These are phyloP conservation scores for Termitomyces sp. DNA, from an alignment of 768 basidiomycete species.

Conservation along the genomic window DNA sequence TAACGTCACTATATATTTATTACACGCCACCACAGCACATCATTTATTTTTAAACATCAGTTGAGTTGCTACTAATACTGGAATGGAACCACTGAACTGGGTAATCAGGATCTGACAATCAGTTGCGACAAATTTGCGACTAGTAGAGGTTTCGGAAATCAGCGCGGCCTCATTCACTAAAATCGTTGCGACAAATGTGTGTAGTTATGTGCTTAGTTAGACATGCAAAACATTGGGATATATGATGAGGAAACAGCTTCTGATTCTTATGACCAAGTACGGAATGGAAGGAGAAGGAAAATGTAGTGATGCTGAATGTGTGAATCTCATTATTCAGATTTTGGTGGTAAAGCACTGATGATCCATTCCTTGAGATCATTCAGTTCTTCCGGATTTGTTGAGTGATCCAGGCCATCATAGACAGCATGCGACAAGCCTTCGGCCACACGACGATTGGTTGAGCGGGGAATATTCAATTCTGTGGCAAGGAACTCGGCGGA, in stretches of 20 bases:
- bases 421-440: constrained; percentile 65
- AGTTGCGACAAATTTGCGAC: background rate
- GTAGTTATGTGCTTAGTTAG: background rate
- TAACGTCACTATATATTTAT: background rate
- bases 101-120: background rate
- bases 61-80: too few species aligned
- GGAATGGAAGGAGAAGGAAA: background rate
- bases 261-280: constrained; percentile 1
- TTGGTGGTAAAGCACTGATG: constrained; percentile 47
- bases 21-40: too few species aligned
- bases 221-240: background rate
- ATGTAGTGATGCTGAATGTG: background rate
- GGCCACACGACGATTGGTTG: constrained; percentile 31
- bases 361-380: constrained; percentile 72
- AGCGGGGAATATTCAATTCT: constrained; percentile 47
- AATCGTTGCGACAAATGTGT: background rate
- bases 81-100: too few species aligned
- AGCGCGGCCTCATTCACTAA: background rate
- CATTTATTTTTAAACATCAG: too few species aligned
- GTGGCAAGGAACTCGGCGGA: constrained; percentile 57
- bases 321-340: constrained; percentile 4
- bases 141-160: background rate
- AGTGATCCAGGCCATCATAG: constrained; percentile 69
- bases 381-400: constrained; percentile 60
- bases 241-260: background rate